A percentile compares a stretch with the other conserved stretches of the same genome.
Evolutionary conservation across 129 eudicot species (phyloP).

Genomic region (Arctium minus): DNA sequence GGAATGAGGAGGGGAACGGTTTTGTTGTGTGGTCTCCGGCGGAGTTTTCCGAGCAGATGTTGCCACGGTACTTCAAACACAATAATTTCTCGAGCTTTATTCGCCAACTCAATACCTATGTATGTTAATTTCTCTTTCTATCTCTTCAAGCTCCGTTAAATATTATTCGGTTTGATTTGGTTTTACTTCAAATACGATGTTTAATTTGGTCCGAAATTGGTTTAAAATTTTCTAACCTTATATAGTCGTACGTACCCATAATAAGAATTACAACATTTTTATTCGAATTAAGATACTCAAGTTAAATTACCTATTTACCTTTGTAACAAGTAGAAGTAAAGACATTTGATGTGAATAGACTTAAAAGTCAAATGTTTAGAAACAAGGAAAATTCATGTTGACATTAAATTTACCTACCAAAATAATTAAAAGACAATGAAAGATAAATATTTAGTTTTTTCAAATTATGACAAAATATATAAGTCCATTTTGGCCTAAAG

Average conservation of each 20-base stretch:
- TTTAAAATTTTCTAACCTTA: not conserved
- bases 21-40: conserved; percentile 56
- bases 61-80: conserved; percentile 60
- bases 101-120: conserved; percentile 64
- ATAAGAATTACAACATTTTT: not conserved
- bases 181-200: not conserved
- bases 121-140: conserved; percentile 14
- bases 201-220: not conserved
- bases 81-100: conserved; percentile 59
- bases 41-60: conserved; percentile 46
- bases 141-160: not conserved
- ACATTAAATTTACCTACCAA: not conserved
- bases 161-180: not conserved
- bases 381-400: not conserved
- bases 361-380: not conserved
- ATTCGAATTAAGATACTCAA: not conserved
- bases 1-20: conserved; percentile 44
- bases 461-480: not conserved
- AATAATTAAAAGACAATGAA: not conserved
- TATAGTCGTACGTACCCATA: not conserved
- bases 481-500: conserved; percentile 2
- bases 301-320: not conserved
- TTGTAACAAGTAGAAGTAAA: not conserved
- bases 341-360: not conserved
- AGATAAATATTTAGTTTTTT: not conserved